Base-by-base conservation (phyloP, 495 filamentous ascomycete species). In the Lophiotrema nucula region DNA sequence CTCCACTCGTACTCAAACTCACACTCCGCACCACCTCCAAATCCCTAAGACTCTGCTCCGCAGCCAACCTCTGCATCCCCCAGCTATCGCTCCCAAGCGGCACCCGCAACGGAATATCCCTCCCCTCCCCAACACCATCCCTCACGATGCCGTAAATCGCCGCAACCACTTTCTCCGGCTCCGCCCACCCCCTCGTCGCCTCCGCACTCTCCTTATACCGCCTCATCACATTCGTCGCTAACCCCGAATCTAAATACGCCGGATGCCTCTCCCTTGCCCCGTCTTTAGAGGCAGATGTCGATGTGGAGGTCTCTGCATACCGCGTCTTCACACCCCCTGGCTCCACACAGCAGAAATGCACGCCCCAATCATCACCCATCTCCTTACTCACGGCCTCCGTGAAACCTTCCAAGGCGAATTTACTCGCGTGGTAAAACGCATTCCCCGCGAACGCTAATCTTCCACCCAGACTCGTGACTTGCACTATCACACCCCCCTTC, bases 391-490 rank as follows among this genome's bases (percentile, higher is more conserved):
- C 65, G 6, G 75, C 71, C 58, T 83, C 79, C 4, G 81, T 81
- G 66, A 79, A 81, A 5, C 80, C 81, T 53, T 62, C 58, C 1
- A 62, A 27, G 5, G 58, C 58, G 46, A 62, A 62, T 22, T 62
- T 62, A 2, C 70, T 72, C 0, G 81, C 79, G 65, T 80, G 78
- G 53, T 83, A 84, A 53, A 78, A 81, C 0, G 77, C 69, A 51
- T 73, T 62, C 0, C 73, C 76, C 0, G 78, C 75, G 10, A 73
- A 74, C 3, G 72, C 78, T 1, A 72, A 24, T 28, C 69, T 72
- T 3, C 82, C 83, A 2, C 77, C 79, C 57, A 84, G 72, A 2
- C 76, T 79, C 10, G 75, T 77, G 12, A 86, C 62, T 52, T 86
- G 79, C 10, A 81, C 28, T 18, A 84, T 72, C 8, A 80, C 68